Evolutionary conservation across 805 yeast genomes (phyloP).

Genomic region (Cyberlindnera mrakii): DNA sequence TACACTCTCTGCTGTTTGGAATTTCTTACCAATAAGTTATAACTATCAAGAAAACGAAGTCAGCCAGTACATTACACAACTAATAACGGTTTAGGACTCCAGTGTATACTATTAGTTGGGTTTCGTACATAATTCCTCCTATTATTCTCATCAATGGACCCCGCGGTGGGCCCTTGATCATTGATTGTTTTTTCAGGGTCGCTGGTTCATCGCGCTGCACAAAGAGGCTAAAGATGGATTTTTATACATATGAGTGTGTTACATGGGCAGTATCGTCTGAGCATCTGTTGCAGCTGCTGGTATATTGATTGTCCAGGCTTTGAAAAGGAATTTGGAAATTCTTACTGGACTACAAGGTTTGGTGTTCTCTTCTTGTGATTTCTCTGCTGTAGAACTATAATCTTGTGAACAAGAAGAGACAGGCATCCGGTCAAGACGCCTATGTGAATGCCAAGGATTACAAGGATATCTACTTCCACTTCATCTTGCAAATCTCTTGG

Average conservation of each 20-base stretch:
- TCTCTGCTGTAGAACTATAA: constrained; percentile 15
- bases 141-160: constrained; percentile 25
- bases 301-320: constrained; percentile 32
- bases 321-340: too few relatives aligned
- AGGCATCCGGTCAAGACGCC: constrained; percentile 6
- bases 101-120: constrained; percentile 31
- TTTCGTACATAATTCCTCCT: constrained; percentile 27
- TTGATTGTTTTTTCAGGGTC: constrained; percentile 26
- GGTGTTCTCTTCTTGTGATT: constrained; percentile 16
- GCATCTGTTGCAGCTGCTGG: constrained; percentile 32
- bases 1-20: constrained; percentile 37
- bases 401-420: constrained; percentile 14
- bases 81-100: constrained; percentile 42
- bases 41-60: constrained; percentile 38
- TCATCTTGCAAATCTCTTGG: not conserved
- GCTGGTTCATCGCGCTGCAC: constrained; percentile 29
- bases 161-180: constrained; percentile 31
- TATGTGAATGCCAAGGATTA: constrained; percentile 17
- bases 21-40: constrained; percentile 42
- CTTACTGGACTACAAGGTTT: too few relatives aligned
- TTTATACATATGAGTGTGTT: constrained; percentile 33
- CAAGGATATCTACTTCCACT: constrained; percentile 14
- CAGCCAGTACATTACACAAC: constrained; percentile 34
- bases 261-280: constrained; percentile 31
- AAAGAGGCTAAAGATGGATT: constrained; percentile 28